Base-by-base conservation (phyloP, 2,329 filamentous ascomycete species). In the Verticillium dahliae region DNA sequence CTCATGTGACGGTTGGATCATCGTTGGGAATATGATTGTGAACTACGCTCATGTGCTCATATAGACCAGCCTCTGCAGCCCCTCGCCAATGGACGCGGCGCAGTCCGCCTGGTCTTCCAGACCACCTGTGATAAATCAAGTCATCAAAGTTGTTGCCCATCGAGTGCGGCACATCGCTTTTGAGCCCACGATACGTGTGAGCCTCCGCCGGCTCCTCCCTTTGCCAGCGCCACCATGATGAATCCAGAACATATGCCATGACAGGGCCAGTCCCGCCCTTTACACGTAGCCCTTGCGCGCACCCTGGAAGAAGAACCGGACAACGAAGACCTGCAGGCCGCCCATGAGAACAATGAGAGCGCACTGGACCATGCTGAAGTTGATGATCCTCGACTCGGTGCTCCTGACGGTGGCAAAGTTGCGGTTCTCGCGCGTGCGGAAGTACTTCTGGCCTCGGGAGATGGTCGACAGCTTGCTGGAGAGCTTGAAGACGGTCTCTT, bases 341-440 rank as follows among this genome's bases (percentile, higher is more conserved):
- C 94, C 95, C 96, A 99, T 99, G 63, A 88, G 90, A 66, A 97
- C 81, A 80, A 99, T 96, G 80, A 99, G 87, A 65, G 85, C 83
- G 67, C 91, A 90, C 81, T 99, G 95, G 69, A 98, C 90, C 72
- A 99, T 81, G 74, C 91, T 96, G 76, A 99, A 97, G 79, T 97
- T 98, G 80, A 97, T 92, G 71, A 99, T 99, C 66, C 95, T 85
- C 74, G 86, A 87, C 82, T 99, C 95, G 50, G 95, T 99, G 79
- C 93, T 97, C 75, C 91, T 85, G 70, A 99, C 95, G 10, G 95
- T 99, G 80, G 91, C 96, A 79, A 99, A 98, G 80, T 99, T 99
- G 65, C 95, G 86, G 84, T 99, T 99, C 83, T 99, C 95, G 67
- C 95, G 88, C 2, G 95, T 99, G 65, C 96, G 90, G 87, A 99